A percentile compares a stretch with the other conserved stretches of the same genome.
These are phyloP conservation scores for Gaeumannomyces sp. DNA, from an alignment of 2,329 filamentous ascomycete genomes.

Conservation along the genomic window DNA sequence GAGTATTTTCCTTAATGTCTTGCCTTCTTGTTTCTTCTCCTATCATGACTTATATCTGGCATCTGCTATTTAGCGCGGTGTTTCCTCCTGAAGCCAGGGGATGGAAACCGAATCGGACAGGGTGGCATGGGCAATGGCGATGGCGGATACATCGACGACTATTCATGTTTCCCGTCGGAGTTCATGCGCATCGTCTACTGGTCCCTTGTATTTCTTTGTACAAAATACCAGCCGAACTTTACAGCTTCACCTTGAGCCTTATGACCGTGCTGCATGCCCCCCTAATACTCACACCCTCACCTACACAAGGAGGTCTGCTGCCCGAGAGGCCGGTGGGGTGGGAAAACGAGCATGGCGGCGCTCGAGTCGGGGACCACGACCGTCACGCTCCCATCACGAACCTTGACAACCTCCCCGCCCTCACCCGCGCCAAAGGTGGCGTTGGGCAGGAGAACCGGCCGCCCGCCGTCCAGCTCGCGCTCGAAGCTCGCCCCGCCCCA, in stretches of 20 bases:
- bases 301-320: background rate
- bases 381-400: slow-evolving; percentile 16
- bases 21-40: background rate
- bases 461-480: slow-evolving; percentile 48
- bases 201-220: background rate
- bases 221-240: background rate
- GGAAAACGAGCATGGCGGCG: slow-evolving; percentile 27
- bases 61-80: background rate
- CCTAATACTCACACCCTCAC: background rate
- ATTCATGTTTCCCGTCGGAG: no score
- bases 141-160: no score
- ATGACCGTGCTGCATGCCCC: background rate
- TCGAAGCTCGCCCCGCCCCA: slow-evolving; percentile 59
- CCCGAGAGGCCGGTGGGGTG: no score
- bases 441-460: slow-evolving; percentile 47
- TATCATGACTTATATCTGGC: background rate
- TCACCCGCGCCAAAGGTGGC: slow-evolving; percentile 37
- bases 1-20: slow-evolving; percentile 1
- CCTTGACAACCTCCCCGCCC: slow-evolving; percentile 22
- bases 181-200: no score
- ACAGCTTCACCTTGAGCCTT: background rate
- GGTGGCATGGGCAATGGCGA: no score
- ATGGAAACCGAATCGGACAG: background rate
- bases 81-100: background rate
- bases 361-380: slow-evolving; percentile 35